Evolutionary conservation across 352 stramenopile species (phyloP).

Genomic region (Phytophthora pini): DNA sequence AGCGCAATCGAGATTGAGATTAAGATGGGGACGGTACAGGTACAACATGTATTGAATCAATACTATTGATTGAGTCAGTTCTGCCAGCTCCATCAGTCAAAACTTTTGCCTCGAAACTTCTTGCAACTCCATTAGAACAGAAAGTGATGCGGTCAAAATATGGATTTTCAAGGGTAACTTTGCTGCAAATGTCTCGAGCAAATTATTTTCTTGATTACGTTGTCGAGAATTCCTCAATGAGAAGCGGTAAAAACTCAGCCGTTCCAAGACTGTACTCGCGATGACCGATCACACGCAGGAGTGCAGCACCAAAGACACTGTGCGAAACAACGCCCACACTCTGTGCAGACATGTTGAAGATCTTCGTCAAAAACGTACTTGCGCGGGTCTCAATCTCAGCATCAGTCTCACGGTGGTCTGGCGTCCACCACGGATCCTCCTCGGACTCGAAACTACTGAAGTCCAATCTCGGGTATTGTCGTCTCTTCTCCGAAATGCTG

Average conservation of each 20-base stretch:
- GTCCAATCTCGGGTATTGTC: constrained; percentile 26
- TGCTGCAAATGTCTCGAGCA: background rate
- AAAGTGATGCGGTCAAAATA: too few relatives aligned
- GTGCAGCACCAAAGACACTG: constrained; percentile 35
- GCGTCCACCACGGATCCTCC: constrained; percentile 36
- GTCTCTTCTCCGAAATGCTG: constrained; percentile 28
- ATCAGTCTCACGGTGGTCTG: constrained; percentile 29
- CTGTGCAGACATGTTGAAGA: constrained; percentile 29
- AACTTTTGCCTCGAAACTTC: too few relatives aligned
- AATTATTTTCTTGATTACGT: constrained; percentile 2
- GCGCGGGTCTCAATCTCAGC: constrained; percentile 23
- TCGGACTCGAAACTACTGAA: constrained; percentile 30
- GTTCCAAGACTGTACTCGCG: constrained; percentile 36
- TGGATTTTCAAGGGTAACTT: background rate
- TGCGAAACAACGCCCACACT: constrained; percentile 32
- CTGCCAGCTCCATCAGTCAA: background rate
- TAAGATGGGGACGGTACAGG: constrained; percentile 9
- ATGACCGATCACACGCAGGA: constrained; percentile 35
- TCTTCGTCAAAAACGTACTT: constrained; percentile 25
- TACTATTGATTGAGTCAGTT: background rate
- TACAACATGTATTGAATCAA: too few relatives aligned
- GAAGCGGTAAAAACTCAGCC: constrained; percentile 36
- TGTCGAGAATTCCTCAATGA: constrained; percentile 22
- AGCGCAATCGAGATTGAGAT: constrained; percentile 18
- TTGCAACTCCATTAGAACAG: too few relatives aligned